Evolutionary conservation across 805 yeast species (phyloP).

Genomic region (Limtongia smithiae): DNA sequence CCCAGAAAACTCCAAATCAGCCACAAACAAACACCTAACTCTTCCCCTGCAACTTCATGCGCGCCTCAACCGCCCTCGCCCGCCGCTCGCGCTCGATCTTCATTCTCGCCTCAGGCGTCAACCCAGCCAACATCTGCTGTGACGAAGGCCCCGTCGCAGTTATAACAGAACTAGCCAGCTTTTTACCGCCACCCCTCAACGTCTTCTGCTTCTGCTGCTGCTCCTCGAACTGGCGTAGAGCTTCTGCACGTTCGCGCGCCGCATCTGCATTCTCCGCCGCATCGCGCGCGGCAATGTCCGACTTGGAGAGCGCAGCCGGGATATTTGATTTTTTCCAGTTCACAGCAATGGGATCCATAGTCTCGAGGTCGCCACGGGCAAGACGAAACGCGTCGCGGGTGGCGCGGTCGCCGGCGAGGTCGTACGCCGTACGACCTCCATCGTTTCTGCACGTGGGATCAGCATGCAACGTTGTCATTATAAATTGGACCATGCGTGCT

Average conservation of each 20-base stretch:
- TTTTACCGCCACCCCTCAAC: slow-evolving; percentile 1
- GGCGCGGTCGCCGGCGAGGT: slow-evolving; percentile 48
- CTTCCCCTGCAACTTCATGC: slow-evolving; percentile 37
- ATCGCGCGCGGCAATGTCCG: slow-evolving; percentile 35
- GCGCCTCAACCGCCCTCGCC: slow-evolving; percentile 94
- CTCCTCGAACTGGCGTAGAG: slow-evolving; percentile 27
- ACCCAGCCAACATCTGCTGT: slow-evolving; percentile 41
- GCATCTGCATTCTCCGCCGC: slow-evolving; percentile 17
- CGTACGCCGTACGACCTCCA: slow-evolving; percentile 64
- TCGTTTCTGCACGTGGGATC: slow-evolving; percentile 60
- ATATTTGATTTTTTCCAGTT: slow-evolving; percentile 71
- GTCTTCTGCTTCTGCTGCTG: slow-evolving; percentile 9
- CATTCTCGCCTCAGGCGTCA: slow-evolving; percentile 70
- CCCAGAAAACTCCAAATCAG: too few relatives aligned
- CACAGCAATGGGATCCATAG: slow-evolving; percentile 43
- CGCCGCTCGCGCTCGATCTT: slow-evolving; percentile 88
- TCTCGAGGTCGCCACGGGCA: slow-evolving; percentile 61
- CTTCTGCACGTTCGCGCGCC: slow-evolving; percentile 27
- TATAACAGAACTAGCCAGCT: slow-evolving; percentile 29
- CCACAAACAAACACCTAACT: too few relatives aligned
- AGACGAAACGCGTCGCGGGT: slow-evolving; percentile 57
- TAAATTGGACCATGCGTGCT: slow-evolving; percentile 58
- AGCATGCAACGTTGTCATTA: slow-evolving; percentile 60
- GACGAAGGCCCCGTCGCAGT: slow-evolving; percentile 29
- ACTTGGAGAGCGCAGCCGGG: slow-evolving; percentile 47